phyloP scores from a whole-genome alignment of 73 alveolate genomes.

The Urostyla sp. region DNA sequence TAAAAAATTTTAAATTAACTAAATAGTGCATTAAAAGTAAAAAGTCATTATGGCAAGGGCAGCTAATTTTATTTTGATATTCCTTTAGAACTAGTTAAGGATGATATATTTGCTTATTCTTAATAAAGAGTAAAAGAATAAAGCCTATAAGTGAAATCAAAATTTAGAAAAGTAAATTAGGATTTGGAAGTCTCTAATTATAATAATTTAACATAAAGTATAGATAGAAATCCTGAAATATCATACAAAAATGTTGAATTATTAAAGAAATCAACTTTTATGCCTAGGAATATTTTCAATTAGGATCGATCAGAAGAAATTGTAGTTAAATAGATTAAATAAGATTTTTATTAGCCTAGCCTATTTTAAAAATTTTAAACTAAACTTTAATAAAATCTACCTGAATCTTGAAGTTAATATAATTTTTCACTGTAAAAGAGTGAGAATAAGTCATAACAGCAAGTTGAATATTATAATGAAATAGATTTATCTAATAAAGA shows the following conservation, averaged over 20 bases:
- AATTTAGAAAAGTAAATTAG: background rate
- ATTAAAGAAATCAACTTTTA: no score
- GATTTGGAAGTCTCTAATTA: background rate
- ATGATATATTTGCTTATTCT: no score
- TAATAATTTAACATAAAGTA: no score
- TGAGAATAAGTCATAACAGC: background rate
- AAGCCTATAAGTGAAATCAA: background rate
- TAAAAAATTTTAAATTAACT: slow-evolving; percentile 2
- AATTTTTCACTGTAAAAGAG: no score
- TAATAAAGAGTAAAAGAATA: no score
- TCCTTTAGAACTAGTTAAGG: background rate
- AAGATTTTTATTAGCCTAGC: no score
- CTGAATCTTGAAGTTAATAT: background rate
- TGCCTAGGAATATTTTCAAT: no score
- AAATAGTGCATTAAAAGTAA: slow-evolving; percentile 15
- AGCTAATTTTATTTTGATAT: slow-evolving; percentile 17
- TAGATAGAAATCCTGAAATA: background rate
- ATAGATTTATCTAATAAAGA: background rate
- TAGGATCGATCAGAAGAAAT: no score
- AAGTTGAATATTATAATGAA: background rate
- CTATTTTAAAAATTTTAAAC: no score
- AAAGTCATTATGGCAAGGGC: slow-evolving; percentile 13
- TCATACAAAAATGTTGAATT: background rate
- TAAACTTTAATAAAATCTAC: no score
- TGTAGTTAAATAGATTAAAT: no score